These are phyloP conservation scores for Termitomyces sp. DNA, from an alignment of 768 basidiomycete genomes.

Conservation along the genomic window DNA sequence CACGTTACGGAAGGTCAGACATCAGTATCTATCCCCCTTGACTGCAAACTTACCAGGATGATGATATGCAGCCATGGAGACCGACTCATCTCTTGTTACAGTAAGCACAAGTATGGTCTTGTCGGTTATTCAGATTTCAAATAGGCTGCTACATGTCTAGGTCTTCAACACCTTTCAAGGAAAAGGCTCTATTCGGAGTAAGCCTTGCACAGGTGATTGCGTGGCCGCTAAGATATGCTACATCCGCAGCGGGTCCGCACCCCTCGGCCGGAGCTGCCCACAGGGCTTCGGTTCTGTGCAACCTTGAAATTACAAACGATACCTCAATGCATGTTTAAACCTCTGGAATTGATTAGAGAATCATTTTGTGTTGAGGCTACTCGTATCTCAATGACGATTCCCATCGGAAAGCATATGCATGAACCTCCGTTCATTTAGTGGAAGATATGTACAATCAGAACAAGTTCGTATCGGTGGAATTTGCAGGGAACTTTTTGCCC, in stretches of 20 bases:
- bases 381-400: too few relatives aligned
- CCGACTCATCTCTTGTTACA: slow-evolving; percentile 54
- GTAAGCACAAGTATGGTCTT: slow-evolving; percentile 34
- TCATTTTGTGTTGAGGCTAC: too few relatives aligned
- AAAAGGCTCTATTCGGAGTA: slow-evolving; percentile 56
- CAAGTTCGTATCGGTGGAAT: background rate
- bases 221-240: slow-evolving; percentile 71
- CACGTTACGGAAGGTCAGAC: slow-evolving; percentile 63
- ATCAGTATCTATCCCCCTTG: background rate
- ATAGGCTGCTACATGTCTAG: slow-evolving; percentile 27
- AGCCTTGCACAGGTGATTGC: slow-evolving; percentile 61
- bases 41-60: background rate
- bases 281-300: slow-evolving; percentile 61
- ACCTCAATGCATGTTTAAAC: too few relatives aligned
- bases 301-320: slow-evolving; percentile 16
- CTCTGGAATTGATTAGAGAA: too few relatives aligned
- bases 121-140: background rate
- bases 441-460: background rate
- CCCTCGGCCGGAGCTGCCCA: slow-evolving; percentile 60
- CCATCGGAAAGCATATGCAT: too few relatives aligned
- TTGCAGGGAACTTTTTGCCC: background rate
- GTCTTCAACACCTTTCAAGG: slow-evolving; percentile 72
- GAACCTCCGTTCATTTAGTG: too few relatives aligned
- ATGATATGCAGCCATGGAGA: slow-evolving; percentile 50
- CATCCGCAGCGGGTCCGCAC: slow-evolving; percentile 70